phyloP scores from a whole-genome alignment of 2,329 filamentous ascomycete species.

The Sporothrix brunneoviolacea region DNA sequence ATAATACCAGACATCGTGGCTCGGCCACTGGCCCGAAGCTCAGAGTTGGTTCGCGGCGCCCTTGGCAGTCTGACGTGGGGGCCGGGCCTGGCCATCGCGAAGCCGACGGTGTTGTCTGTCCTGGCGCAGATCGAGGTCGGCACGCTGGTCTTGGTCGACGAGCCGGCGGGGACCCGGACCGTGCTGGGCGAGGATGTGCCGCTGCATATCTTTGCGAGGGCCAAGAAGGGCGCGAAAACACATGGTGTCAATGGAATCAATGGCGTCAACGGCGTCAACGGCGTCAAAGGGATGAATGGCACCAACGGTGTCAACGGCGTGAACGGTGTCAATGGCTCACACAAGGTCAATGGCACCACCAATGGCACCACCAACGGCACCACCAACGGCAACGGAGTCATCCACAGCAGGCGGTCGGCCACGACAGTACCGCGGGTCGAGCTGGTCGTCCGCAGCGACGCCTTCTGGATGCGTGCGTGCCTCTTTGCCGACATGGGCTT shows the following conservation, averaged over 20 bases:
- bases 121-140: conserved; percentile 42
- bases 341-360: neutral
- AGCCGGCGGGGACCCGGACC: conserved; percentile 34
- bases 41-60: conserved; percentile 34
- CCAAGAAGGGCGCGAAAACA: neutral
- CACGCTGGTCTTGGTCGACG: conserved; percentile 42
- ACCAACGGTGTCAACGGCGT: neutral
- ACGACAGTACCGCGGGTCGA: conserved; percentile 40
- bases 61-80: conserved; percentile 42
- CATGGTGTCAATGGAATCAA: neutral
- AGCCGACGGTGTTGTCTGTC: conserved; percentile 37
- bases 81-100: conserved; percentile 40
- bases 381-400: neutral
- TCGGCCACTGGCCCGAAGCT: conserved; percentile 32
- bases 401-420: conserved; percentile 11
- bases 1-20: conserved; percentile 23
- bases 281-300: neutral
- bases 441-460: conserved; percentile 55
- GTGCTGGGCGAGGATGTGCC: conserved; percentile 39
- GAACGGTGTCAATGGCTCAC: neutral
- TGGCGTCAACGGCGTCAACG: neutral
- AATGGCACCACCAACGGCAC: neutral
- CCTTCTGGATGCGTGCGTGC: conserved; percentile 58
- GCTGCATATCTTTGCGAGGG: too few relatives aligned
- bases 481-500: conserved; percentile 72